Percentiles rank a stretch among this genome's conserved stretches.
phyloP scores from a whole-genome alignment of 192 early-diverging fungal genomes.

The Coemansia guatemalensis region DNA sequence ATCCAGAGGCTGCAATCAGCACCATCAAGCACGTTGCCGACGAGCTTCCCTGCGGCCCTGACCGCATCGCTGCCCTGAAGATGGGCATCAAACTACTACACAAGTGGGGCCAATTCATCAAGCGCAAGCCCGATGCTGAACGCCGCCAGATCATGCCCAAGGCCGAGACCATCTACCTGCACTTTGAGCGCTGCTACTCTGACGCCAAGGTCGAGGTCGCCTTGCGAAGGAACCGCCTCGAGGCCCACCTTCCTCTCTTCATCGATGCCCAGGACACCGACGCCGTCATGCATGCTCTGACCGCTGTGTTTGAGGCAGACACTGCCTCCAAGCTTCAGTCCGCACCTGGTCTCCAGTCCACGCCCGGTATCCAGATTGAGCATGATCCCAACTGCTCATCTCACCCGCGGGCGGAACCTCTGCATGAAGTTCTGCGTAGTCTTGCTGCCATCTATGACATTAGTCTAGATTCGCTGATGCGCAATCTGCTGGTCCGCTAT shows the following conservation, averaged over 20 bases:
- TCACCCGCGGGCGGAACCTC: not conserved
- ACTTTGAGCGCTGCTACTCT: constrained; percentile 37
- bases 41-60: constrained; percentile 58
- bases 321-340: constrained; percentile 1
- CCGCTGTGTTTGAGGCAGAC: constrained; percentile 36
- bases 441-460: constrained; percentile 43
- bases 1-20: constrained; percentile 55
- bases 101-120: constrained; percentile 50
- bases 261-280: constrained; percentile 15
- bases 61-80: constrained; percentile 62
- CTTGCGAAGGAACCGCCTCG: constrained; percentile 29
- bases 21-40: constrained; percentile 58
- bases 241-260: constrained; percentile 32
- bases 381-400: not conserved
- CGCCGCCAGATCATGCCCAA: constrained; percentile 24
- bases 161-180: constrained; percentile 41
- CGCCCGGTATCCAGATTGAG: not conserved
- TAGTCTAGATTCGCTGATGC: constrained; percentile 25
- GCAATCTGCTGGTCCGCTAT: constrained; percentile 30
- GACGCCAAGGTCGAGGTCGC: constrained; percentile 27
- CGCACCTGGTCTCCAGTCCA: not conserved
- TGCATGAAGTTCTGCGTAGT: constrained; percentile 29
- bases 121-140: constrained; percentile 41
- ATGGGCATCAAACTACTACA: constrained; percentile 53
- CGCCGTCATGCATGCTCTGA: constrained; percentile 17